Conservation (phyloP, 371 early-diverging fungal species). For the Blastocladiella emersonii region DNA sequence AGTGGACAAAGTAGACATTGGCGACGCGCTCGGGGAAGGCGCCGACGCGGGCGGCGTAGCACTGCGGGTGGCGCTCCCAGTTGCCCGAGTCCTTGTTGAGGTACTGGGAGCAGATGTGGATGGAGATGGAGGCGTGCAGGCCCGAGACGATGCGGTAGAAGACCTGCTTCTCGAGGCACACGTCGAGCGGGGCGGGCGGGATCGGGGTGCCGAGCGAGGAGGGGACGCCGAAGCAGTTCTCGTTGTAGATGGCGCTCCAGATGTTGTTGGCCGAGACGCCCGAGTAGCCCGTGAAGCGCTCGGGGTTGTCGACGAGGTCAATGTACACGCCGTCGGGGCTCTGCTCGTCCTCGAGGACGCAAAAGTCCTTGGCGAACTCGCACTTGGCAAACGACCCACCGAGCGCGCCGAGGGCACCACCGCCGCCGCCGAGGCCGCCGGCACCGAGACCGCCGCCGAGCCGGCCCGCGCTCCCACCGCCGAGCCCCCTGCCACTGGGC, state of each 20-base stretch:
- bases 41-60: conserved; percentile 77
- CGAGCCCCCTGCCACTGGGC: conserved; percentile 11
- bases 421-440: not conserved
- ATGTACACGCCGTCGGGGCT: conserved; percentile 69
- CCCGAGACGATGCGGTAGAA: conserved; percentile 89
- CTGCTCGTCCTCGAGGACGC: conserved; percentile 68
- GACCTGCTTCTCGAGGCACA: conserved; percentile 77
- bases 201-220: conserved; percentile 26
- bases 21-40: conserved; percentile 78
- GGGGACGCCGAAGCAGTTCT: conserved; percentile 81
- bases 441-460: not conserved
- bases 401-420: not conserved
- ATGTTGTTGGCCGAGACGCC: conserved; percentile 75
- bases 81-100: conserved; percentile 64
- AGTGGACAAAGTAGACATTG: conserved; percentile 87
- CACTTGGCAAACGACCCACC: conserved; percentile 30
- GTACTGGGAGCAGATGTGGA: conserved; percentile 88
- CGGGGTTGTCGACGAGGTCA: conserved; percentile 80
- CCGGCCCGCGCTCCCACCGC: not conserved
- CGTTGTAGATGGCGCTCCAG: conserved; percentile 88
- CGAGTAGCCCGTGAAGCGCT: conserved; percentile 90
- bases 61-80: conserved; percentile 83
- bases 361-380: conserved; percentile 67
- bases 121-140: conserved; percentile 91
- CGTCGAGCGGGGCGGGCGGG: conserved; percentile 12